A percentile compares a stretch with the other conserved stretches of the same genome.
Evolutionary conservation across 1,284 basidiomycete species (phyloP).

Genomic region (Phenoliferia sp.): DNA sequence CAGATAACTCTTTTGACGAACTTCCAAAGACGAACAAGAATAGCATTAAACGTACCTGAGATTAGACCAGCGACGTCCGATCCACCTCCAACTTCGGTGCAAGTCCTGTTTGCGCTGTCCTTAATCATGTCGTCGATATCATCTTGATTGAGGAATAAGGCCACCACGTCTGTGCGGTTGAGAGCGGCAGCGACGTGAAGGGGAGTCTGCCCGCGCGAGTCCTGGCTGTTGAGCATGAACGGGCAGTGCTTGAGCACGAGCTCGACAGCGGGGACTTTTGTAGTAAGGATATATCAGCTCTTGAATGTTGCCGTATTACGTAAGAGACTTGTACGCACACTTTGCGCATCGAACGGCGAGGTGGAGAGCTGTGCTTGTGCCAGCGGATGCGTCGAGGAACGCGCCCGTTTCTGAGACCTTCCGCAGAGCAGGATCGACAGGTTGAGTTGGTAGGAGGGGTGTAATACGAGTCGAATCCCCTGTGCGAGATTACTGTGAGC

Average conservation of each 20-base stretch:
- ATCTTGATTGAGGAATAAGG: slow-evolving; percentile 38
- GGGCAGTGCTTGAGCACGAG: slow-evolving; percentile 33
- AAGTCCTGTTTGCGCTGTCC: slow-evolving; percentile 66
- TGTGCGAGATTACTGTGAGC: background rate
- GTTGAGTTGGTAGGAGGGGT: slow-evolving; percentile 4
- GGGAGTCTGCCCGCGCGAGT: slow-evolving; percentile 60
- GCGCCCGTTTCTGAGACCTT: slow-evolving; percentile 3
- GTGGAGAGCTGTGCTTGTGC: slow-evolving; percentile 31
- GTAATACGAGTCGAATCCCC: slow-evolving; percentile 12
- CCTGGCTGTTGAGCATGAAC: slow-evolving; percentile 31
- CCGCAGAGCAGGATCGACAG: background rate
- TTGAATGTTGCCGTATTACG: accelerated
- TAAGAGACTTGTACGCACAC: slow-evolving; percentile 4
- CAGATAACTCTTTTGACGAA: background rate
- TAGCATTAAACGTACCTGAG: slow-evolving; percentile 53
- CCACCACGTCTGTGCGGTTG: slow-evolving; percentile 67
- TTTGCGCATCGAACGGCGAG: slow-evolving; percentile 36
- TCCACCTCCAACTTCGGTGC: slow-evolving; percentile 65
- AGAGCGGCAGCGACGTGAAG: slow-evolving; percentile 82
- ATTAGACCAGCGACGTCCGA: slow-evolving; percentile 62
- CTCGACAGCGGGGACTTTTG: slow-evolving; percentile 37
- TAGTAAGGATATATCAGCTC: slow-evolving; percentile 6
- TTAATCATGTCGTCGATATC: slow-evolving; percentile 64
- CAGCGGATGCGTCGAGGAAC: background rate
- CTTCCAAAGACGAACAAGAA: background rate